These are phyloP conservation scores for Alternaria gansuensis DNA, from an alignment of 2,329 filamentous ascomycete species.

Conservation along the genomic window DNA sequence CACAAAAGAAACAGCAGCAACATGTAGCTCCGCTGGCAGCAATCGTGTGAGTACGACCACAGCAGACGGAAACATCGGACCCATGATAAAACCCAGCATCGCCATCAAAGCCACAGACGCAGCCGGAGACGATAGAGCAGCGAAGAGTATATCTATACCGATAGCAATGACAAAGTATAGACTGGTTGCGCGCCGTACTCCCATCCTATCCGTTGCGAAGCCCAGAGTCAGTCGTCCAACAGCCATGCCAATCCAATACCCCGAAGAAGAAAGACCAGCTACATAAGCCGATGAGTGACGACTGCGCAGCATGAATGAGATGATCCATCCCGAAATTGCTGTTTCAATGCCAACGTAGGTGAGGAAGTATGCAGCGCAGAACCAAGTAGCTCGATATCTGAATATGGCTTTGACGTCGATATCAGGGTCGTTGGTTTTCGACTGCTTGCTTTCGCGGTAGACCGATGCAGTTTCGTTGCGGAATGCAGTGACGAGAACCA, in stretches of 20 bases:
- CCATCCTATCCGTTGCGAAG: conserved; percentile 39
- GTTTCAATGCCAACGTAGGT: conserved; percentile 58
- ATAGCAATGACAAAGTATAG: conserved; percentile 39
- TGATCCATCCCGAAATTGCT: conserved; percentile 59
- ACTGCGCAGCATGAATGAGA: conserved; percentile 57
- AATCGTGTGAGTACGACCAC: conserved; percentile 52
- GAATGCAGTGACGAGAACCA: conserved; percentile 50
- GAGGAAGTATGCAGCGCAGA: conserved; percentile 57
- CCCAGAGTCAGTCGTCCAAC: conserved; percentile 49
- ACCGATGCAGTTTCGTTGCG: conserved; percentile 46
- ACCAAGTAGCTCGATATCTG: conserved; percentile 51
- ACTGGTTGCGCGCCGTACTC: conserved; percentile 38
- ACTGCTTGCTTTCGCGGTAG: conserved; percentile 44
- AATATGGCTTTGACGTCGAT: conserved; percentile 39
- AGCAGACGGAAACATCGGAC: conserved; percentile 56
- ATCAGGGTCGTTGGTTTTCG: conserved; percentile 11
- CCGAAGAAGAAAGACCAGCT: conserved; percentile 55
- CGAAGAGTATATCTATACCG: conserved; percentile 34
- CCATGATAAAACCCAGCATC: conserved; percentile 53
- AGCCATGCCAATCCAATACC: conserved; percentile 59
- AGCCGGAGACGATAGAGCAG: conserved; percentile 23
- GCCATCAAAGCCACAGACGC: conserved; percentile 47
- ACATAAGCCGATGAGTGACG: conserved; percentile 51
- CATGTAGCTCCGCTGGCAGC: conserved; percentile 54
- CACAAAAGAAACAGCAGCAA: conserved; percentile 57